Evolutionary conservation across 345 rosid genomes (phyloP), one percentile per base, ranked within the genome.

Genomic region (Dipteronia sinensis): DNA sequence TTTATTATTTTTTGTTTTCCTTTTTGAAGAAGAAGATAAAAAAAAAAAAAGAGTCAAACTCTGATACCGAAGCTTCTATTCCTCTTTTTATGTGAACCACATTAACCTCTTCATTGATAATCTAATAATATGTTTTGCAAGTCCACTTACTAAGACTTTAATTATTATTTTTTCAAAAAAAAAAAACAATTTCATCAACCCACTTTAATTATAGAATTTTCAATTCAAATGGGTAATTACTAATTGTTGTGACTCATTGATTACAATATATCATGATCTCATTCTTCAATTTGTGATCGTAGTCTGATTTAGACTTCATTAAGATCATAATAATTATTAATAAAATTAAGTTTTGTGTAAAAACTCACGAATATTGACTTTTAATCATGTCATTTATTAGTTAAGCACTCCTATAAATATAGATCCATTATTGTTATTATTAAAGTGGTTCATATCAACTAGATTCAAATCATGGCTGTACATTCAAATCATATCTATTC

Each of bases 41-140:
- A 22, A n/a, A 3, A 66, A 4, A 64, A 59, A 62, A 20, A 15
- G 16, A 72, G 82, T 82, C 88, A 89, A 85, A 78, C 86, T 82
- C 87, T 80, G 85, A 25, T 73, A 84, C 83, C 79, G 83, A 82
- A 83, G 77, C 85, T 76, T 85, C 88, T 8, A 85, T 77, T 22
- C 85, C 90, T 88, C 90, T 84, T 81, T 85, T 81, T 72, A 72
- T 78, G 92, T 62, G 83, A 78, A 81, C 61, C 38, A 34, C 6
- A 34, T 34, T 34, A 34, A 34, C 38, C 38, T 2, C 31, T 34
- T 4, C 38, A 34, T 34, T 34, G 38, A 29, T 29, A 34, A 34
- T 34, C 38, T 34, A 34, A 4, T 34, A 34, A 34, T 34, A 34
- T 34, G 38, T 34, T 34, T 34, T 34, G 38, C 6, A 34, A 34